These are phyloP conservation scores for Mycena crocata DNA, from an alignment of 768 basidiomycete genomes.

Conservation along the genomic window DNA sequence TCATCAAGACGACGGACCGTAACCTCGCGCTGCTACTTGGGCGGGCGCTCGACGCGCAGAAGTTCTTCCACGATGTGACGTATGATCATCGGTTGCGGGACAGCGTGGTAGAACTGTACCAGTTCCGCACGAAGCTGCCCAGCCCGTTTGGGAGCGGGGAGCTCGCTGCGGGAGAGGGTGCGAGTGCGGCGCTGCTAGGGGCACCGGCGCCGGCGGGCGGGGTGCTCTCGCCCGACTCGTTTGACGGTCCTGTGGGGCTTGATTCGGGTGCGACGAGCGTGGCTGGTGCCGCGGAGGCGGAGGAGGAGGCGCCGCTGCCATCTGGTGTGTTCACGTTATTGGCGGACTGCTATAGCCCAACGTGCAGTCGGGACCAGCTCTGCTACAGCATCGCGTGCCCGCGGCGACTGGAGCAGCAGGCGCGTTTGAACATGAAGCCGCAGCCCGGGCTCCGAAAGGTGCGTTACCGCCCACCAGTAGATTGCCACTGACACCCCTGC, in stretches of 20 bases:
- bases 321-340: slow-evolving; percentile 96
- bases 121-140: slow-evolving; percentile 86
- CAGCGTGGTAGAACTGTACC: slow-evolving; percentile 89
- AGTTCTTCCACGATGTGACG: slow-evolving; percentile 99
- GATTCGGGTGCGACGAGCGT: slow-evolving; percentile 45
- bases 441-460: slow-evolving; percentile 85
- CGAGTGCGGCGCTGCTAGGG: slow-evolving; percentile 34
- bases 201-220: slow-evolving; percentile 24
- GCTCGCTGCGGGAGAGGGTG: slow-evolving; percentile 47
- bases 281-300: slow-evolving; percentile 32
- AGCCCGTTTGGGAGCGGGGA: slow-evolving; percentile 90
- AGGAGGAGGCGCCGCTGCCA: slow-evolving; percentile 80
- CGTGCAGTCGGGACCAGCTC: slow-evolving; percentile 92
- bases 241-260: slow-evolving; percentile 22
- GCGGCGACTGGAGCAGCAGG: slow-evolving; percentile 92
- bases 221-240: slow-evolving; percentile 28
- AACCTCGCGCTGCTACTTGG: slow-evolving; percentile 96
- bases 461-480: too few species aligned
- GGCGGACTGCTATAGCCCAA: slow-evolving; percentile 98
- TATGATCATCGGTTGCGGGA: slow-evolving; percentile 97
- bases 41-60: slow-evolving; percentile 95
- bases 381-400: slow-evolving; percentile 99
- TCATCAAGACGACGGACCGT: slow-evolving; percentile 98
- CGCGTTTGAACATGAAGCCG: slow-evolving; percentile 93
- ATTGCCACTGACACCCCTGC: too few species aligned